phyloP scores from a whole-genome alignment of 148 eudicot genomes.

The Polygonum aviculare region DNA sequence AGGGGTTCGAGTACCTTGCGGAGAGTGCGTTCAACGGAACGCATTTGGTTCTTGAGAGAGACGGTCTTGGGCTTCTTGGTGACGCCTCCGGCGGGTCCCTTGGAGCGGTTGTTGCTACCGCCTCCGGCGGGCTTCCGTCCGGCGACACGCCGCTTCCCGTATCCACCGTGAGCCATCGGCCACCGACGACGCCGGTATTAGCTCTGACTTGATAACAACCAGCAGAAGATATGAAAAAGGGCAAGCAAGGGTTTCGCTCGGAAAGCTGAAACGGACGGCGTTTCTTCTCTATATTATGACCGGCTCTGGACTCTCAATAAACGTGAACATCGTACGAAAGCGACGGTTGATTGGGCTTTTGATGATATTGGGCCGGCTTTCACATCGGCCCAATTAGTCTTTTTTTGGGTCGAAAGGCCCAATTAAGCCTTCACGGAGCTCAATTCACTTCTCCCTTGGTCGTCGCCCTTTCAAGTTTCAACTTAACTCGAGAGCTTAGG shows the following conservation, averaged over 20 bases:
- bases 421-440: not conserved
- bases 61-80: constrained; percentile 49
- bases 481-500: not conserved
- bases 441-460: not conserved
- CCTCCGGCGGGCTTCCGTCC: constrained; percentile 23
- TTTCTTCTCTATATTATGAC: not conserved
- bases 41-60: constrained; percentile 82
- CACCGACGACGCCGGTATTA: not conserved
- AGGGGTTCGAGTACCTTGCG: constrained; percentile 41
- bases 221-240: not conserved
- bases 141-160: constrained; percentile 52
- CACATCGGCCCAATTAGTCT: too few species aligned
- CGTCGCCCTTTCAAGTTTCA: not conserved
- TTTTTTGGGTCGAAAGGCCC: too few species aligned
- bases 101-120: constrained; percentile 28
- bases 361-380: not conserved
- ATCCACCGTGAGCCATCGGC: constrained; percentile 72
- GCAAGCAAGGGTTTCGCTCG: not conserved
- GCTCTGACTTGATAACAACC: not conserved
- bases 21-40: constrained; percentile 73
- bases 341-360: not conserved
- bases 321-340: not conserved
- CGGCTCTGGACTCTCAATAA: not conserved
- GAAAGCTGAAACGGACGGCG: not conserved
- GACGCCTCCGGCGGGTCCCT: constrained; percentile 30